Evolutionary conservation across 345 rosid species (phyloP).

Genomic region (Nasturtium officinale): DNA sequence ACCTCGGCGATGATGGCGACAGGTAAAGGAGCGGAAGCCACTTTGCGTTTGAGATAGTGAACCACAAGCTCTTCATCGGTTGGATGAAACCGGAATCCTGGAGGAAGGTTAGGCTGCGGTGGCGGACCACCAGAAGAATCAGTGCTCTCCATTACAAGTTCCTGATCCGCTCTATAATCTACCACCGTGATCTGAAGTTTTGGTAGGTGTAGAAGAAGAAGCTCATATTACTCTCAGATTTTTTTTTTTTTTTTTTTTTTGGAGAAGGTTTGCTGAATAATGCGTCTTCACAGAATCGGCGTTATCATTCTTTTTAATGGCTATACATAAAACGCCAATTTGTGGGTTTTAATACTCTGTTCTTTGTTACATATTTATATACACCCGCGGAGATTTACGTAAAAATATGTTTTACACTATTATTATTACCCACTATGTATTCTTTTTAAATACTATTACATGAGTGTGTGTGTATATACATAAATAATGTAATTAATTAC

Average conservation of each 20-base stretch:
- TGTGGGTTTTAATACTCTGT: constrained; percentile 41
- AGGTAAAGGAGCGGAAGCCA: constrained; percentile 75
- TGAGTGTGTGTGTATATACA: background rate
- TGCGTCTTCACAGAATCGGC: constrained; percentile 42
- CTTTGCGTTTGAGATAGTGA: constrained; percentile 93
- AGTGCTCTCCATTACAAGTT: constrained; percentile 67
- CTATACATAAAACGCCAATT: constrained; percentile 36
- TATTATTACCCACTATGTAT: background rate
- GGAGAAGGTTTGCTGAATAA: constrained; percentile 15
- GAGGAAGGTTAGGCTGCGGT: constrained; percentile 70
- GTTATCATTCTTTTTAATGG: constrained; percentile 44
- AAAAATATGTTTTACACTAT: background rate
- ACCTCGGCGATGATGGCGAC: constrained; percentile 90
- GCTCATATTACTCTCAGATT: constrained; percentile 28
- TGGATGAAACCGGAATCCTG: constrained; percentile 98
- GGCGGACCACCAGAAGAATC: constrained; percentile 70
- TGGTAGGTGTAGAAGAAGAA: constrained; percentile 10
- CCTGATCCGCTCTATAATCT: background rate
- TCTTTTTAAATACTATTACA: background rate
- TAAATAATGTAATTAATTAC: background rate
- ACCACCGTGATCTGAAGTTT: constrained; percentile 37
- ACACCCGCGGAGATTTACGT: constrained; percentile 22
- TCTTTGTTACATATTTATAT: constrained; percentile 16
- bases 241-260: background rate
- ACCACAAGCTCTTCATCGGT: constrained; percentile 97